Evolutionary conservation across 805 yeast species (phyloP), one percentile per base, ranked within the genome.

Genomic region (Cyberlindnera maclurae): DNA sequence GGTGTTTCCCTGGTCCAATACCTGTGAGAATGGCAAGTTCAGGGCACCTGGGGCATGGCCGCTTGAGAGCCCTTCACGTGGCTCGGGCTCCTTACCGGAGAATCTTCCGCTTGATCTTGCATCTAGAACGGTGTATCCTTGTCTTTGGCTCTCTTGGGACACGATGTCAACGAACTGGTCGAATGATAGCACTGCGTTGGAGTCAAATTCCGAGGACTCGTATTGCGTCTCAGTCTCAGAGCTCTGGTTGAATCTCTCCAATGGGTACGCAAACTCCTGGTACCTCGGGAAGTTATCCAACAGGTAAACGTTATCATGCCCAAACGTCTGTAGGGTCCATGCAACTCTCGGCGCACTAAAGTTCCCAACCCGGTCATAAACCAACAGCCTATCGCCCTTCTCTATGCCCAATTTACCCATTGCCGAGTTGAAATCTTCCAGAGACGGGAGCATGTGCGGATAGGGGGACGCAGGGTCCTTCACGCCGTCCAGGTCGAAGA

Each of bases 331-430:
- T 51, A 93, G 71, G 49, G 89, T 86, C 96, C 97, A 93, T 0
- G 88, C 89, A 13, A 84, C 94, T 48, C 98, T 71, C 29, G 97
- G 96, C 2, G 89, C 77, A 31, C 95, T 79, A 58, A 90, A 87
- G 45, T 83, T 79, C 2, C 95, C 95, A 35, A 73, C 71, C 47
- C 79, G 78, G 60, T 93, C 98, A 58, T 93, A 93, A 11, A 93
- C 75, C 10, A 93, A 81, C 29, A 93, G 55, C 12, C 67, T 62
- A 47, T 89, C 93, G 36, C 65, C 62, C 18, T 62, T 62, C 3
- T 53, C 46, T 22, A 85, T 54, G 1, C 93, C 93, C 42, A 86
- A 58, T 12, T 70, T 53, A 10, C 71, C 60, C 49, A 79, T 66
- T 1, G 73, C 70, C 5, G 51, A 34, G 37, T 75, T 74, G 59